A percentile compares a stretch with the other conserved stretches of the same genome.
Conservation (phyloP, 2,329 filamentous ascomycete species). For the Calonectria honghensis region DNA sequence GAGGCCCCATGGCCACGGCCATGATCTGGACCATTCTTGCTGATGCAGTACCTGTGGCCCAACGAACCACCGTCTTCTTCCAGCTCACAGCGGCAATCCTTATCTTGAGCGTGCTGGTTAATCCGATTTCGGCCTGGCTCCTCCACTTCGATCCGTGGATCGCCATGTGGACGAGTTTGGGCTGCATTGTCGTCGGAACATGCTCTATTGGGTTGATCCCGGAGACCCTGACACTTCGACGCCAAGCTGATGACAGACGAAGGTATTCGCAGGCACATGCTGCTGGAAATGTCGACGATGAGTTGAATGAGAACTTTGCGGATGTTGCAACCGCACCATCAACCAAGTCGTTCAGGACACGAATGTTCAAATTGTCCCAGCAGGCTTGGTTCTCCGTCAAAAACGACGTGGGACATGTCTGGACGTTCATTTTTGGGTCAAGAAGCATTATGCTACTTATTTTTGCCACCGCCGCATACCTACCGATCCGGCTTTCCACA, state of each 20-base stretch:
- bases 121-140: slow-evolving; percentile 64
- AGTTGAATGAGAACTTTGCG: background rate
- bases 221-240: slow-evolving; percentile 64
- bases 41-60: slow-evolving; percentile 63
- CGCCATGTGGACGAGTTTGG: slow-evolving; percentile 61
- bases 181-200: slow-evolving; percentile 55
- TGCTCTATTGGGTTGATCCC: slow-evolving; percentile 60
- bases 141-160: slow-evolving; percentile 64
- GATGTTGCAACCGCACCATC: background rate
- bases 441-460: slow-evolving; percentile 62
- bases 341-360: slow-evolving; percentile 3
- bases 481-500: slow-evolving; percentile 57
- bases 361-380: slow-evolving; percentile 24
- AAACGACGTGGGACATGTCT: slow-evolving; percentile 60
- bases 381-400: slow-evolving; percentile 54
- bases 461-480: slow-evolving; percentile 55
- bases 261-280: slow-evolving; percentile 17
- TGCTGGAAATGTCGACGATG: slow-evolving; percentile 23
- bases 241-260: slow-evolving; percentile 53
- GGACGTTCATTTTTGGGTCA: slow-evolving; percentile 64
- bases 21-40: slow-evolving; percentile 68
- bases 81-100: slow-evolving; percentile 62
- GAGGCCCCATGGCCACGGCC: slow-evolving; percentile 61
- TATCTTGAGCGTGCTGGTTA: slow-evolving; percentile 61
- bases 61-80: slow-evolving; percentile 65